These are phyloP conservation scores for Scleroderma bovista DNA, from an alignment of 768 basidiomycete species.

Conservation along the genomic window DNA sequence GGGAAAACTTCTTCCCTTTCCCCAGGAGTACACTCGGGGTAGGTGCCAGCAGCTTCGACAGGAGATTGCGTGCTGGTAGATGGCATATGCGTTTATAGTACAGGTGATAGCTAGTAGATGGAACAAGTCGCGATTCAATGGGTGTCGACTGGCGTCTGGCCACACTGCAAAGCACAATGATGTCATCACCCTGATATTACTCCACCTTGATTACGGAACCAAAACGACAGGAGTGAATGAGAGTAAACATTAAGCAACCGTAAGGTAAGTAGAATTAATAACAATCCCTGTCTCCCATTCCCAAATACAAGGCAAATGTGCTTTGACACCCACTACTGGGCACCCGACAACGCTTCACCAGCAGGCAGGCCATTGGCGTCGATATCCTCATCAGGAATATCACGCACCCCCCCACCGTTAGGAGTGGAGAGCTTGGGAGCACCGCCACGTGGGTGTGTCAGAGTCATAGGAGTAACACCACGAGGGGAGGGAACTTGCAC, in stretches of 20 bases:
- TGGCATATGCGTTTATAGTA: neutral
- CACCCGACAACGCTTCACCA: too few relatives aligned
- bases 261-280: neutral
- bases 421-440: neutral
- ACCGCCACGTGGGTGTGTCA: neutral
- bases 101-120: neutral
- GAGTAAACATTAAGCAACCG: neutral
- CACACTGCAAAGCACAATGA: too few relatives aligned
- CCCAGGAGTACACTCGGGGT: neutral
- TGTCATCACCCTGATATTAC: too few relatives aligned
- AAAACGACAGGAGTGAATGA: neutral
- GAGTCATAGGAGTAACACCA: neutral
- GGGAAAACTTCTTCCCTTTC: conserved; percentile 22
- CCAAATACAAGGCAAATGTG: too few relatives aligned
- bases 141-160: too few relatives aligned
- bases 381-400: neutral
- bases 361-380: too few relatives aligned
- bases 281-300: too few relatives aligned
- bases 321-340: too few relatives aligned
- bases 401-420: neutral
- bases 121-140: neutral
- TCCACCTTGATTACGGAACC: neutral
- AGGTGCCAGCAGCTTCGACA: conserved; percentile 13
- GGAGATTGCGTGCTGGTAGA: conserved; percentile 6
- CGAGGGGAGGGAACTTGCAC: neutral